phyloP scores from a whole-genome alignment of 441 rosid species.

The Gossypium davidsonii region DNA sequence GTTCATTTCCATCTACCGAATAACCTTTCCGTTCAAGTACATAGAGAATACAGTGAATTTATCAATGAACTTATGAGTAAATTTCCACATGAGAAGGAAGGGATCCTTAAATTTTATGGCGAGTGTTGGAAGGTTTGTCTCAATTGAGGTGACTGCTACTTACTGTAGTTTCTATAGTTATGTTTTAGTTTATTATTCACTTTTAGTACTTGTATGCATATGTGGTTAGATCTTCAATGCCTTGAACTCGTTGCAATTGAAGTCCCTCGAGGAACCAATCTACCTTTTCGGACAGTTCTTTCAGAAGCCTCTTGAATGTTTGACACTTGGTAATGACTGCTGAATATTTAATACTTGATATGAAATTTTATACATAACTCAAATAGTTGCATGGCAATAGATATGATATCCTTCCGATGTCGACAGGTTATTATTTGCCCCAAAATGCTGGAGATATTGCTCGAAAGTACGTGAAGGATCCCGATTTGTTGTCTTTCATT shows the following conservation, averaged over 20 bases:
- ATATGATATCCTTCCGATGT: slow-evolving; percentile 11
- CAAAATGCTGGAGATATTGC: slow-evolving; percentile 91
- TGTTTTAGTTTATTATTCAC: slow-evolving; percentile 18
- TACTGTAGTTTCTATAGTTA: slow-evolving; percentile 6
- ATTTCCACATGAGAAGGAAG: slow-evolving; percentile 87
- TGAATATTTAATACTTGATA: slow-evolving; percentile 2
- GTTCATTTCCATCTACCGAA: slow-evolving; percentile 91
- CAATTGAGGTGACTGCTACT: slow-evolving; percentile 22
- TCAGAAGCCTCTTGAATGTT: slow-evolving; percentile 82
- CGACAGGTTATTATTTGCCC: slow-evolving; percentile 77
- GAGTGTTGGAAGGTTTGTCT: slow-evolving; percentile 80
- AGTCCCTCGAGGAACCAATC: slow-evolving; percentile 93
- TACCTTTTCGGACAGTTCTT: slow-evolving; percentile 92
- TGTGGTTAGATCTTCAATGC: slow-evolving; percentile 71
- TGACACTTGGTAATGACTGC: slow-evolving; percentile 64
- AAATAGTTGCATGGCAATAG: background rate
- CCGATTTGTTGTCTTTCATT: slow-evolving; percentile 69
- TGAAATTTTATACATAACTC: background rate
- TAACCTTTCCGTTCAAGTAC: slow-evolving; percentile 66
- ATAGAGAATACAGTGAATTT: slow-evolving; percentile 65
- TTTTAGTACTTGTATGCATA: background rate
- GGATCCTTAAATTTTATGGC: slow-evolving; percentile 72
- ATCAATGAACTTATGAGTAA: slow-evolving; percentile 51
- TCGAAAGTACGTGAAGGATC: slow-evolving; percentile 82
- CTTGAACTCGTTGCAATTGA: slow-evolving; percentile 78